Evolutionary conservation across 305 asterid species (phyloP).

Genomic region (Rubia occidens): DNA sequence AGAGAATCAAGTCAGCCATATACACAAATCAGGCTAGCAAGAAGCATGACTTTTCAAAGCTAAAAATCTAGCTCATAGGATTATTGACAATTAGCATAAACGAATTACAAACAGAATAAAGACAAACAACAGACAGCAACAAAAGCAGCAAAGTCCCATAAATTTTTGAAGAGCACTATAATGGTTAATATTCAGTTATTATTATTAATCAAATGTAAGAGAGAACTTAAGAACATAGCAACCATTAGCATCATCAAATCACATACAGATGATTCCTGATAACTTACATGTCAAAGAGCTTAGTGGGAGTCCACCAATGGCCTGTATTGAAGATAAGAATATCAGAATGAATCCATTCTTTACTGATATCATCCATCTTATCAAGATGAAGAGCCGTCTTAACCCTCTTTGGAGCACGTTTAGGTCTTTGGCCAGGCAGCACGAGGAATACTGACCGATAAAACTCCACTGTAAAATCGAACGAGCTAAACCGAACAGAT

Average conservation of each 20-base stretch:
- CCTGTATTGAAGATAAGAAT: constrained; percentile 77
- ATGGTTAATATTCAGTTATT: background rate
- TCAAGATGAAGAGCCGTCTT: constrained; percentile 57
- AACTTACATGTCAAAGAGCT: constrained; percentile 78
- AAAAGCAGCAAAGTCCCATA: background rate
- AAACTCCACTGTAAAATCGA: constrained; percentile 61
- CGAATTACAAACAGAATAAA: background rate
- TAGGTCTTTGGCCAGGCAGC: constrained; percentile 59
- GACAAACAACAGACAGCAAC: background rate
- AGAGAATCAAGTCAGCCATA: background rate
- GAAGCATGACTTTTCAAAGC: background rate
- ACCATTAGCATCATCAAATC: background rate
- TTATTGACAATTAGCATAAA: background rate
- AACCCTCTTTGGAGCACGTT: constrained; percentile 76
- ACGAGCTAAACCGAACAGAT: constrained; percentile 52
- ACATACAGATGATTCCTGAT: constrained; percentile 4
- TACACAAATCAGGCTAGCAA: background rate
- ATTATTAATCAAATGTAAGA: background rate
- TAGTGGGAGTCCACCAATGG: constrained; percentile 85
- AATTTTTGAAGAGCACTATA: background rate
- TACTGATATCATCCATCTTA: constrained; percentile 57
- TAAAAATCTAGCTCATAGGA: background rate
- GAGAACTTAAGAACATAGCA: background rate
- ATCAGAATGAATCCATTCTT: constrained; percentile 80
- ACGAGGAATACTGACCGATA: constrained; percentile 83